Conservation (phyloP, 805 yeast species). For the Wickerhamomyces bisporus region DNA sequence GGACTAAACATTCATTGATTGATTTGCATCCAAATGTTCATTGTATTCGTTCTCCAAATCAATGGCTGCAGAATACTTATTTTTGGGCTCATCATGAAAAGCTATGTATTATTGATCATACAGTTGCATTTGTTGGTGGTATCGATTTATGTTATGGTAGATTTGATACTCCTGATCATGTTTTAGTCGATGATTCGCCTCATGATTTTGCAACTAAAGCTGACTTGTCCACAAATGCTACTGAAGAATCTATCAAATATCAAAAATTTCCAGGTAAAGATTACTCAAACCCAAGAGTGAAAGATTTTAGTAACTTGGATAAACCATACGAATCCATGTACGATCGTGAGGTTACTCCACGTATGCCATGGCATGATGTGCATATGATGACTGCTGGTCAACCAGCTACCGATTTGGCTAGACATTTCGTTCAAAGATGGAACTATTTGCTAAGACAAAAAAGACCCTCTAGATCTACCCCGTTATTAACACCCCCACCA, state of each 20-base stretch:
- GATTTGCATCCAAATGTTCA: conserved; percentile 82
- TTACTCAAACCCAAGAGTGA: conserved; percentile 91
- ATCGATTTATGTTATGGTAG: conserved; percentile 94
- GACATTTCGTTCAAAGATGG: conserved; percentile 98
- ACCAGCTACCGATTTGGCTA: conserved; percentile 83
- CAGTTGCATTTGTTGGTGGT: conserved; percentile 90
- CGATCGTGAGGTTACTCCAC: conserved; percentile 71
- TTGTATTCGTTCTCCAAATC: conserved; percentile 93
- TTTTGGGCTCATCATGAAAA: conserved; percentile 99
- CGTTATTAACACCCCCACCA: conserved; percentile 87
- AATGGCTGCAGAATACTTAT: conserved; percentile 82
- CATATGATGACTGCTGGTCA: conserved; percentile 95
- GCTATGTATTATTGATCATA: conserved; percentile 77
- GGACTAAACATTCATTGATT: conserved; percentile 90
- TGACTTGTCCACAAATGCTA: too few species aligned
- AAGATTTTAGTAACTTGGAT: conserved; percentile 76
- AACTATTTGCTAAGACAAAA: conserved; percentile 89
- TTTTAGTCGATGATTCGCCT: conserved; percentile 66
- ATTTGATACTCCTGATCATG: conserved; percentile 96
- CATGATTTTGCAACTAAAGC: conserved; percentile 27
- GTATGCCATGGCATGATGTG: conserved; percentile 99
- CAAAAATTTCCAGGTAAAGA: conserved; percentile 93
- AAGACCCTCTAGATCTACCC: conserved; percentile 91
- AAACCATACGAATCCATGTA: conserved; percentile 90
- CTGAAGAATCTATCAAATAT: conserved; percentile 37